Evolutionary conservation across 176 grass and related monocot species (phyloP), one percentile per base, ranked within the genome.

Genomic region (Otatea glauca): DNA sequence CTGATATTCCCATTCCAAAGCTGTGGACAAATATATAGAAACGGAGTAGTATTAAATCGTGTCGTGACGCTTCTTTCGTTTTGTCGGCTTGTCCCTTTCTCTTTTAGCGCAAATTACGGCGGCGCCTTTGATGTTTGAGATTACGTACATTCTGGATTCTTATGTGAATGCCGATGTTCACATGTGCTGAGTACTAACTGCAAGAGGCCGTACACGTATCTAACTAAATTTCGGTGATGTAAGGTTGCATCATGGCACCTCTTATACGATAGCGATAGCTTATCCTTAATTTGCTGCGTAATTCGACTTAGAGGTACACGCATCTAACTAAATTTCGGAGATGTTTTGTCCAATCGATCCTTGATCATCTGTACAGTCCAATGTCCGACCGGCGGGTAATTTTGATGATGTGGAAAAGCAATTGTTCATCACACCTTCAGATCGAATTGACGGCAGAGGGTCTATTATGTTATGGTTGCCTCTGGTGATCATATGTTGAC

Each of bases 71-170:
- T 90, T 73, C 88, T 87, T 90, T 90, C 88, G 41, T 83, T 74
- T 79, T 87, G 88, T 90, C 84, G 88, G 84, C 66, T 56, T 79
- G 84, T 68, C 83, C 29, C 76, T 79, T 73, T 61, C 68, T 62
- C 70, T 79, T 76, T 48, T 49, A 72, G 88, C 84, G 84, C 60
- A 90, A 87, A 83, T 90, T 90, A 87, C 84, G 88, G 88, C 21
- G 13, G n/a, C 53, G 41, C 65, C 82, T 60, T 29, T 79, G 42
- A 20, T 86, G 37, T 59, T 48, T 70, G 48, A 58, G 66, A 49
- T 53, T 78, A 56, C 44, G 18, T 69, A 62, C 72, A 5, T 72
- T 76, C 88, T 77, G 44, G 55, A 77, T 81, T 71, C 55, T 66
- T 79, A 18, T 15, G 23, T 0, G 16, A 20, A 11, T 48, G 42